A percentile compares a stretch with the other conserved stretches of the same genome.
phyloP scores from a whole-genome alignment of 441 rosid genomes.

The Breynia disticha region DNA sequence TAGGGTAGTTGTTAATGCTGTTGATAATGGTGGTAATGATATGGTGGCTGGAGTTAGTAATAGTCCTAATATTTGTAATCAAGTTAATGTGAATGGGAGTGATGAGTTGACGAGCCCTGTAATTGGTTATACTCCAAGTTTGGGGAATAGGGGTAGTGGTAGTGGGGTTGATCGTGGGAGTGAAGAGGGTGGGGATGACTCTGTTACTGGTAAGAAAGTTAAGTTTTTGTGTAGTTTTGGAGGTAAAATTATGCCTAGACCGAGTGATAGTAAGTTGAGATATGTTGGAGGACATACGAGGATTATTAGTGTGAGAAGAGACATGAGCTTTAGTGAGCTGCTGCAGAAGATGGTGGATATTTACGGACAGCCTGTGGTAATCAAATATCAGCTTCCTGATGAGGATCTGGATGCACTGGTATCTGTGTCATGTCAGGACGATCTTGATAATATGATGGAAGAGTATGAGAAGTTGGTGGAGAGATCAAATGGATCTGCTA shows the following conservation, averaged over 20 bases:
- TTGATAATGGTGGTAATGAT: constrained; percentile 32
- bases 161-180: constrained; percentile 31
- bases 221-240: constrained; percentile 88
- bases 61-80: constrained; percentile 19
- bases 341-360: constrained; percentile 45
- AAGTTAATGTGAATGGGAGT: constrained; percentile 18
- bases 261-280: constrained; percentile 79
- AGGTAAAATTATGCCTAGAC: constrained; percentile 72
- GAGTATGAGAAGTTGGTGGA: constrained; percentile 56
- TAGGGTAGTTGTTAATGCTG: constrained; percentile 30
- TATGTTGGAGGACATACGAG: constrained; percentile 87
- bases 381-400: constrained; percentile 88
- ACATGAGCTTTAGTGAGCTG: constrained; percentile 48
- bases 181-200: constrained; percentile 53
- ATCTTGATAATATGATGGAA: constrained; percentile 76
- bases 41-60: constrained; percentile 17
- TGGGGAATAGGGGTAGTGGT: constrained; percentile 27
- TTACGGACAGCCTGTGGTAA: constrained; percentile 42
- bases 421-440: constrained; percentile 79
- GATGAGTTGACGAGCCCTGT: constrained; percentile 21
- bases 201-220: constrained; percentile 32
- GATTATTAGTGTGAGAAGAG: constrained; percentile 47
- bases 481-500: constrained; percentile 53
- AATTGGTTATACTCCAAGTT: constrained; percentile 21
- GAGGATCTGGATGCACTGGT: constrained; percentile 89